Evolutionary conservation across 1,284 basidiomycete species (phyloP), one percentile per base, ranked within the genome.

Genomic region (Rhizoctonia solani): DNA sequence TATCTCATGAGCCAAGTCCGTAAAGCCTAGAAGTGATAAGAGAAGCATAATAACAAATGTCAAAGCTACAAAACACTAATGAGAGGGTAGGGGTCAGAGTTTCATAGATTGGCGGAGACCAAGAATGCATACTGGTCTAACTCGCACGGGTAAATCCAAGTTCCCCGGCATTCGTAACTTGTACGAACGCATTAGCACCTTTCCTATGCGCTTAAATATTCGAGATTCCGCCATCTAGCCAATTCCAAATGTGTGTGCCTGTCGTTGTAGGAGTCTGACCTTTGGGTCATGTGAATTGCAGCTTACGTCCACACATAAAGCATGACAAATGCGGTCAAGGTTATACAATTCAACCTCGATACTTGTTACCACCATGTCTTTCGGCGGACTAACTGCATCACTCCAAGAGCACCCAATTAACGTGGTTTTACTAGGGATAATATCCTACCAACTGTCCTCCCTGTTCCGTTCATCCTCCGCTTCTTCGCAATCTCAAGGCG

Each of bases 21-120:
- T 89, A 76, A 92, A 86, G 2, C 90, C 89, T 9, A 92, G 77
- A 61, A 92, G 81, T 1, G 85, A 89, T 16, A 92, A 81, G 6
- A 84, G 67, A 32, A 87, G 73, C 84, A 91, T 88, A 55, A 88
- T 80, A 41, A 85, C 54, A 68, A 78, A 79, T 50, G 89, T 89
- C 74, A 89, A 85, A 27, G 84, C 70, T 19, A 90, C 73, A 73
- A 92, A 92, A 88, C 89, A 91, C 89, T 92, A 42, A 13, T 68
- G 67, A 42, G 50, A 41, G 53, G 29, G 54, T 66, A 23, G 52
- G 50, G 34, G 58, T 46, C 13, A 70, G 58, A 69, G 54, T 42
- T 44, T 34, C 6, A 23, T 16, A 49, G 39, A 25, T 27, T 34
- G 5, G 37, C 6, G 14, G 54, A 34, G 25, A 16, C 21, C 6